phyloP scores from a whole-genome alignment of 805 yeast genomes.

The Pichia deserticola region DNA sequence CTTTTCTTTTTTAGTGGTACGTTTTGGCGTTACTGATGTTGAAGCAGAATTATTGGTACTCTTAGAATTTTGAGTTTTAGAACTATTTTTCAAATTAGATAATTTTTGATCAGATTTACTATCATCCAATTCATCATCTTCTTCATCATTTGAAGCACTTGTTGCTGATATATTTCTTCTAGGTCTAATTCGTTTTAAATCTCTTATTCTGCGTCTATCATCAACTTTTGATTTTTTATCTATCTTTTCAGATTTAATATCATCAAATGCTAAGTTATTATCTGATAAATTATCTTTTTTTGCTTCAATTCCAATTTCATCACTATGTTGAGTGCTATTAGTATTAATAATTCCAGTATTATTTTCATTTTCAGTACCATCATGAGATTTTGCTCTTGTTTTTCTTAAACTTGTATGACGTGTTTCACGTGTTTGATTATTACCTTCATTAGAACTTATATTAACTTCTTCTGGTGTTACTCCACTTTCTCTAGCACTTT shows the following conservation, averaged over 20 bases:
- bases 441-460: constrained; percentile 25
- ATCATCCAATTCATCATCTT: background rate
- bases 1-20: constrained; percentile 12
- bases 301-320: too few relatives aligned
- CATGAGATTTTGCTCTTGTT: constrained; percentile 32
- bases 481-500: constrained; percentile 47
- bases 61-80: background rate
- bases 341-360: constrained; percentile 1
- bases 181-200: background rate
- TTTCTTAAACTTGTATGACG: constrained; percentile 16
- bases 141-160: constrained; percentile 3
- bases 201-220: constrained; percentile 1
- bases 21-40: background rate
- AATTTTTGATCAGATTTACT: background rate
- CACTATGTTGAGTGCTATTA: background rate
- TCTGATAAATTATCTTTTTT: too few relatives aligned
- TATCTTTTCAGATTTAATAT: background rate
- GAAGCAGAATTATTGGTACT: background rate
- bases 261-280: too few relatives aligned
- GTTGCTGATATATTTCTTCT: background rate
- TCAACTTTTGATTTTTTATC: background rate
- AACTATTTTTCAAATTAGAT: background rate
- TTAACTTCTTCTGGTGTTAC: constrained; percentile 30
- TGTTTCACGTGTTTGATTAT: constrained; percentile 17
- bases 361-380: constrained; percentile 27